Evolutionary conservation across 2,329 filamentous ascomycete genomes (phyloP), one percentile per base, ranked within the genome.

Genomic region (Fusarium duplospermum): DNA sequence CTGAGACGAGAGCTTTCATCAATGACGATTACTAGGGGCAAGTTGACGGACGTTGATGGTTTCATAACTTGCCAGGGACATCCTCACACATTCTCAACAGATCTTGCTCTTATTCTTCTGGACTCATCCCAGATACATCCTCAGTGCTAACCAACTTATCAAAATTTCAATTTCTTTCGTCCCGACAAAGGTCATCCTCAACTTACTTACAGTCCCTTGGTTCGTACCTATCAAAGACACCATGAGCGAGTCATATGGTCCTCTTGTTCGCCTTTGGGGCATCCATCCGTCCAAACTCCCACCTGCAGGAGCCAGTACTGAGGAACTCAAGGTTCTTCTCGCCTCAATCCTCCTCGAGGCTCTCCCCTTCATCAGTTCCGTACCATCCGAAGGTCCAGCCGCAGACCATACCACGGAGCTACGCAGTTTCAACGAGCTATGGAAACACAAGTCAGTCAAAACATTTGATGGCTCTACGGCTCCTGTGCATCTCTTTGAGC

Each of bases 281-380:
- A 80, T 91, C 27, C 81, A 83, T 20, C 80, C 83, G 18, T 80
- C 81, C 31, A 85, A 88, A 68, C 84, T 91, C 1, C 89, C 89
- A 2, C 62, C 82, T 31, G 67, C 82, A 38, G 77, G 79, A 16
- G 83, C 84, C 6, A 76, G 81, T 2, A 66, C 80, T 5, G 82
- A 86, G 31, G 84, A 86, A 38, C 82, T 92, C 18, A 79, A 81
- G 24, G 82, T 85, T 7, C 88, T 93, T 71, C 79, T 92, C 67
- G 79, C 82, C 11, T 80, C 85, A 7, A 82, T 91, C 27, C 83
- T 93, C 35, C 78, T 82, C n/a, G 91, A 93, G 79, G 88, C 89
- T 24, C 80, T 89, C 31, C 84, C 86, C 2, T 92, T 93, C 79
- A 85, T 92, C 78, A 86, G 87, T 76, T 83, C 84, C 11, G 86